Evolutionary conservation across 768 basidiomycete genomes (phyloP), one percentile per base, ranked within the genome.

Genomic region (Austroboletus eburneus): DNA sequence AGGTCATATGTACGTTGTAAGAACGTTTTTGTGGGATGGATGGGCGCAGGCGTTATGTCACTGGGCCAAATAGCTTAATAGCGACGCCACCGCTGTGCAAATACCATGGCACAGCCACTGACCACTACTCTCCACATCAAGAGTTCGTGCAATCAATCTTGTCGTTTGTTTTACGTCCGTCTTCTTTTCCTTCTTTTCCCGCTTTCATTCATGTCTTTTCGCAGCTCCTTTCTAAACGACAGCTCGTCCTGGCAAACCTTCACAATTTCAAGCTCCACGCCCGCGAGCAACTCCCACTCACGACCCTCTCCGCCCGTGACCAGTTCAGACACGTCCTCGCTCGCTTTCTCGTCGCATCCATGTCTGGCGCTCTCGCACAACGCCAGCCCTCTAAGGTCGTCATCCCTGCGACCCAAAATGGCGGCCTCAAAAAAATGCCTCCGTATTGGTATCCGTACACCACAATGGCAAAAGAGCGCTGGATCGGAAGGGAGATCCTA

Each of bases 371-470:
- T 0, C 38, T 52, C 23, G 47, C 46, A 36, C 54, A 58, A n/a
- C 57, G 63, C 18, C 61, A 57, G 36, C 59, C 56, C n/a, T 58
- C 60, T 16, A 58, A 63, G 21, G 56, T 49, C 44, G 38, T 50
- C 35, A 46, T 57, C 3, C 57, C 57, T 2, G 29, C 30, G 13
- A 9, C 49, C 29, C 39, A 20, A 18, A 36, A 56, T 42, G 60
- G 60, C 32, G 83, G 82, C 10, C 71, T 96, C 49, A 85, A 87
- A 62, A 91, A 91, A 64, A 77, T 87, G 42, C 70, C 83, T 34
- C 87, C 93, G 0, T 95, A 95, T 63, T 96, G 91, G 90, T 87
- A 90, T 63, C 87, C 91, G 3, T 90, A 93, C 61, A 88, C 83
- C 9, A 95, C 92, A 0, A 93, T 86, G 81, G 91, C 91, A 18